Conservation (phyloP, 108 stramenopile species). For the Poteriospumella lacustris region DNA sequence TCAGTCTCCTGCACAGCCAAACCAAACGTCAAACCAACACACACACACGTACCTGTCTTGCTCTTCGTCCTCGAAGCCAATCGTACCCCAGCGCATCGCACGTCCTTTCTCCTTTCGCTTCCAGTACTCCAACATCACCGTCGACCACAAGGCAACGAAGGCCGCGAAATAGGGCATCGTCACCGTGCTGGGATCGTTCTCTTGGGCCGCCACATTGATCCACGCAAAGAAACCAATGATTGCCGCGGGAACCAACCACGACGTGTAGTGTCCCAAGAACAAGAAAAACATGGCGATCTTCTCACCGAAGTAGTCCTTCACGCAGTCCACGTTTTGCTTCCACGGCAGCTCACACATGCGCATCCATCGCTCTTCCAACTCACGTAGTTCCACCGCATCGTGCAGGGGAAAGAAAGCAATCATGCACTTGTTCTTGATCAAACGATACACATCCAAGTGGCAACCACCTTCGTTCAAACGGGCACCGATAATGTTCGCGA, state of each 20-base stretch:
- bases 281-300: conserved; percentile 21
- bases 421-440: conserved; percentile 35
- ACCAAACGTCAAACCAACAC: background rate
- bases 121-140: conserved; percentile 85
- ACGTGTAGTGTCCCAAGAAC: conserved; percentile 20
- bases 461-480: conserved; percentile 40
- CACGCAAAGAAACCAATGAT: conserved; percentile 40
- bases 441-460: conserved; percentile 33
- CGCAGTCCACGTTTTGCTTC: background rate
- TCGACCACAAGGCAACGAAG: conserved; percentile 84
- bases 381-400: conserved; percentile 39
- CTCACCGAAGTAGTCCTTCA: conserved; percentile 30
- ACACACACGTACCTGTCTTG: conserved; percentile 50
- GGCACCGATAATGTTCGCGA: conserved; percentile 41
- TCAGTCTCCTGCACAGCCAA: background rate
- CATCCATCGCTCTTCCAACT: conserved; percentile 40
- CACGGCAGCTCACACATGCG: conserved; percentile 20
- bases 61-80: conserved; percentile 84
- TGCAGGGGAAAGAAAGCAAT: conserved; percentile 49
- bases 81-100: conserved; percentile 79
- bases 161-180: conserved; percentile 46
- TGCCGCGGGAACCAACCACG: conserved; percentile 40
- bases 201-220: conserved; percentile 38
- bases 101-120: conserved; percentile 68
- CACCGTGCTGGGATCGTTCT: conserved; percentile 33